Base-by-base conservation (phyloP, 2,329 filamentous ascomycete genomes). In the Calonectria leucothoes region DNA sequence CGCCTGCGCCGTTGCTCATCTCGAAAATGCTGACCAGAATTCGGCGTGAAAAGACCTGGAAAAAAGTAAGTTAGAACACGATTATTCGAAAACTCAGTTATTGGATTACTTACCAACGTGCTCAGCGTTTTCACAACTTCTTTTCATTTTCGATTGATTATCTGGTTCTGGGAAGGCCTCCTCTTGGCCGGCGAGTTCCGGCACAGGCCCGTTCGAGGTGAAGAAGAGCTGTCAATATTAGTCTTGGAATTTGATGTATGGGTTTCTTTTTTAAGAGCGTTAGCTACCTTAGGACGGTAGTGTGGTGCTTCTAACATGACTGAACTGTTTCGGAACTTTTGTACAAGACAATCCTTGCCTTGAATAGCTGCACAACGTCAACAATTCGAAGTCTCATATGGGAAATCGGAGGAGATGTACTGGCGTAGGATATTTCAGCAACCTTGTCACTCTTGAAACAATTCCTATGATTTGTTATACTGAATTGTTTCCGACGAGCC, bases 271-370 rank as follows among this genome's bases (percentile, higher is more conserved):
- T 29, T 4, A 27, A 11, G 2, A 4, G 15, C n/a, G n/a, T n/a
- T n/a, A 73, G 82, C 77, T 83, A 95, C 94, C 89, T 97, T 97
- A 0, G 97, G 97, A 0, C 95, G 93, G 80, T 95, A 98, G 66
- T 93, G 92, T 0, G 91, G 88, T 14, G 92, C 91, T 84, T 98
- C 96, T 0, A 96, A 88, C 95, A 98, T 98, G 35, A 99, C 95
- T 0, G 95, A 96, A 48, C 95, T 98, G 86, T 99, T 99, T 42
- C 97, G 93, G 82, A 99, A 99, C 82, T 98, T 98, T 83, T 97
- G 94, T 8, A 98, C 91, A 0, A 98, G 89, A 76, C 95, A 96
- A 81, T 98, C 95, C 75, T 94, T 93, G 57, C 97, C 97, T 86
- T 99, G 97, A 73, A 98, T 96, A 15, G 96, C 94, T 95, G 71